These are phyloP conservation scores for Xylariaceae sp. DNA, from an alignment of 2,329 filamentous ascomycete genomes.

Conservation along the genomic window DNA sequence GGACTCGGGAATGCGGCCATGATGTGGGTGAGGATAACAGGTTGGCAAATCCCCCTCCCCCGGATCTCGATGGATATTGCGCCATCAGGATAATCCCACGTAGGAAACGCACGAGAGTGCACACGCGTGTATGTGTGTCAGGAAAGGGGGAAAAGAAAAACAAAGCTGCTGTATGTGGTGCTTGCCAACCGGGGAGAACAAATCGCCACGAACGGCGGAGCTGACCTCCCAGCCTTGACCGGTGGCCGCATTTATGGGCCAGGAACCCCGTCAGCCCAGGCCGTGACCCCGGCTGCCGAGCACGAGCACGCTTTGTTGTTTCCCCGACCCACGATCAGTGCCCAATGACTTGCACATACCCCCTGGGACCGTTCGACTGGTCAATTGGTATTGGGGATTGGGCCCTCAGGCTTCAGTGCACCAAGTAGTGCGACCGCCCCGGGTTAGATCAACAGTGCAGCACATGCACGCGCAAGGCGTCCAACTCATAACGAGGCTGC, in stretches of 20 bases:
- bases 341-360: constrained; percentile 34
- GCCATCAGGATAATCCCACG: background rate
- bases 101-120: constrained; percentile 7
- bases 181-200: constrained; percentile 10
- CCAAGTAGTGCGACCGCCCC: constrained; percentile 24
- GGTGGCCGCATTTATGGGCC: constrained; percentile 27
- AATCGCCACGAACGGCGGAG: constrained; percentile 33
- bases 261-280: constrained; percentile 27
- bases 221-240: constrained; percentile 29
- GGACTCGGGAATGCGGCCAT: background rate
- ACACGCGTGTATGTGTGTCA: background rate
- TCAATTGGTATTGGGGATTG: constrained; percentile 33
- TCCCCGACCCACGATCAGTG: constrained; percentile 35
- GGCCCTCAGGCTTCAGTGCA: constrained; percentile 27
- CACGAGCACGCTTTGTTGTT: constrained; percentile 29
- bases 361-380: constrained; percentile 28
- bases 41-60: constrained; percentile 1
- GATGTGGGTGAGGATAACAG: background rate
- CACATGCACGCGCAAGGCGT: constrained; percentile 21
- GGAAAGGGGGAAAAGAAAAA: background rate
- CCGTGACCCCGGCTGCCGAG: constrained; percentile 32
- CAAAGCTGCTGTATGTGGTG: constrained; percentile 8
- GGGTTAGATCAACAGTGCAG: constrained; percentile 14
- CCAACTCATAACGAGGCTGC: constrained; percentile 24
- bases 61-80: constrained; percentile 9